Percentiles rank a stretch among this genome's conserved stretches.
Conservation (phyloP, 148 eudicot genomes). For the Rhododendron ferrugineum region DNA sequence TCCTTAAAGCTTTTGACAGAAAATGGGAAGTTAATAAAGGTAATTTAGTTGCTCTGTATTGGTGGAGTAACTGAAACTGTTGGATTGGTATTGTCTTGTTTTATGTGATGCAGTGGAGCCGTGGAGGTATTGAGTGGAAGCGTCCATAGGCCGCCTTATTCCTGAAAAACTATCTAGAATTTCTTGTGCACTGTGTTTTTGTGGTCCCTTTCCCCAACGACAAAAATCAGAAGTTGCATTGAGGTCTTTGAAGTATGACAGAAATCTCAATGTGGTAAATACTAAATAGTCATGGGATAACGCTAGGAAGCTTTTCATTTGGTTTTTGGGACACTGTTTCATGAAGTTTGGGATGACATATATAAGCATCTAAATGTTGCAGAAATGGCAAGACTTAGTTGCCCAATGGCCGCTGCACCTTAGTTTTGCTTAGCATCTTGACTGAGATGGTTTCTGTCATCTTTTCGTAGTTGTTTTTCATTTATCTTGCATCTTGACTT, state of each 20-base stretch:
- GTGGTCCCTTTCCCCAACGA: neutral
- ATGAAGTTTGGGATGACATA: neutral
- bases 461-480: neutral
- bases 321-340: neutral
- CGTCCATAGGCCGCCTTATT: neutral
- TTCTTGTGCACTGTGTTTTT: neutral
- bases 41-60: constrained; percentile 23
- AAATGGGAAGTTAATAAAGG: constrained; percentile 60
- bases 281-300: neutral
- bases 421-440: neutral
- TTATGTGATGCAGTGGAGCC: neutral
- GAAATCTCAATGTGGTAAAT: neutral
- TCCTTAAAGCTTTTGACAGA: constrained; percentile 57
- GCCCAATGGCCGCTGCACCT: neutral
- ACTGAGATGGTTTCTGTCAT: neutral
- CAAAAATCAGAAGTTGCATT: neutral
- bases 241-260: neutral
- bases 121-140: constrained; percentile 3
- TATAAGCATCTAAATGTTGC: neutral
- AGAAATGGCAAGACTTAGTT: neutral
- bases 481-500: constrained; percentile 5
- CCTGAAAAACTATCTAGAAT: neutral
- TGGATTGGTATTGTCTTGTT: neutral
- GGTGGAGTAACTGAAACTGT: neutral
- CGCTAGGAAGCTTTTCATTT: neutral